A percentile compares a stretch with the other conserved stretches of the same genome.
These are phyloP conservation scores for Albatrellus ellisii DNA, from an alignment of 768 basidiomycete genomes.

Conservation along the genomic window DNA sequence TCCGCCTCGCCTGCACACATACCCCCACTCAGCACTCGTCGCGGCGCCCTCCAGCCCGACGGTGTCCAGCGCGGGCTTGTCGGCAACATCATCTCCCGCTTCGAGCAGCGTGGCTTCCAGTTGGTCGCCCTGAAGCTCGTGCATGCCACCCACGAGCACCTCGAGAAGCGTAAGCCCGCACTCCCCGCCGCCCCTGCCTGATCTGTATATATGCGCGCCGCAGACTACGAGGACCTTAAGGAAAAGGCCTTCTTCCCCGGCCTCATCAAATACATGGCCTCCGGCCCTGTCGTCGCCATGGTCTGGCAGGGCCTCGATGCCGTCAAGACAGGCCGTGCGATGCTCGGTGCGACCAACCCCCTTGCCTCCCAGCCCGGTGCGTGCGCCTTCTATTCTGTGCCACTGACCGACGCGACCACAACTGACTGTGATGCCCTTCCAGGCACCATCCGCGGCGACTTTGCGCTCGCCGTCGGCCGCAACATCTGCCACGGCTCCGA, in stretches of 20 bases:
- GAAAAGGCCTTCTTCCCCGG: constrained; percentile 94
- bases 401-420: too few species aligned
- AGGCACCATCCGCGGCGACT: constrained; percentile 97
- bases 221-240: constrained; percentile 94
- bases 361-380: constrained; percentile 74
- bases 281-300: constrained; percentile 92
- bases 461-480: constrained; percentile 84
- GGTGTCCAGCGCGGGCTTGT: constrained; percentile 95
- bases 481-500: constrained; percentile 93
- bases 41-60: constrained; percentile 59
- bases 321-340: constrained; percentile 89
- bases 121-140: constrained; percentile 90
- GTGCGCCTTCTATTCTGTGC: constrained; percentile 14
- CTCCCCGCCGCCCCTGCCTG: not conserved
- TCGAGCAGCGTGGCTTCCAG: constrained; percentile 98
- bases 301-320: constrained; percentile 93
- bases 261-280: constrained; percentile 90
- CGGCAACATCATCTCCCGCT: constrained; percentile 90
- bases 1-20: not conserved
- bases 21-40: constrained; percentile 4
- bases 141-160: constrained; percentile 66
- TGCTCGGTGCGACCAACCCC: constrained; percentile 97
- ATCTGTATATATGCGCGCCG: constrained; percentile 3
- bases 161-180: constrained; percentile 63
- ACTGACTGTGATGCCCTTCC: constrained; percentile 1